phyloP scores from a whole-genome alignment of 2,329 filamentous ascomycete genomes.

The Plenodomus tracheiphilus region DNA sequence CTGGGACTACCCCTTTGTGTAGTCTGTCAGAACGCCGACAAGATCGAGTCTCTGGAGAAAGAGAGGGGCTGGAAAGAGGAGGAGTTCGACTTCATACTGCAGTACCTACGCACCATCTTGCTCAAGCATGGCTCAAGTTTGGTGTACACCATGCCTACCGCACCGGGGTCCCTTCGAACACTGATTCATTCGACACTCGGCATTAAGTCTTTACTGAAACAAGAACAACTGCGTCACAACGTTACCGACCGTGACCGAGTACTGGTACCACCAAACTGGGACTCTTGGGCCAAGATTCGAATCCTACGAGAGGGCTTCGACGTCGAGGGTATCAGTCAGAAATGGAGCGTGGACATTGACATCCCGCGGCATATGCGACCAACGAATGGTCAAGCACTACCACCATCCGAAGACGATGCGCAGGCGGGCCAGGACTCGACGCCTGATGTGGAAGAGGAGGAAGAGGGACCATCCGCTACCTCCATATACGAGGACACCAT shows the following conservation, averaged over 20 bases:
- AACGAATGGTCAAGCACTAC: conserved; percentile 22
- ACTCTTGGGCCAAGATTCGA: conserved; percentile 96
- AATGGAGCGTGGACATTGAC: conserved; percentile 84
- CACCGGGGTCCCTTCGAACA: conserved; percentile 74
- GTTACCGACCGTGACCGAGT: conserved; percentile 94
- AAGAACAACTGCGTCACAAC: conserved; percentile 60
- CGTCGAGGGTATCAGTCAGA: conserved; percentile 80
- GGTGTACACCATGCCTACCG: conserved; percentile 51
- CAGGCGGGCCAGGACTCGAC: conserved; percentile 12
- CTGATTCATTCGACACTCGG: conserved; percentile 84
- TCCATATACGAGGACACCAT: conserved; percentile 79
- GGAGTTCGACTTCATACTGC: conserved; percentile 92
- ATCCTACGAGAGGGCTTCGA: conserved; percentile 91
- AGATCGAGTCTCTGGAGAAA: conserved; percentile 87
- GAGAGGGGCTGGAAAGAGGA: conserved; percentile 94
- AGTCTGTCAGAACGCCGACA: conserved; percentile 94
- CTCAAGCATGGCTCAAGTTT: conserved; percentile 71
- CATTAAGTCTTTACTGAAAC: conserved; percentile 75
- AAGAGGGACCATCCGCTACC: conserved; percentile 62
- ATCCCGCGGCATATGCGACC: conserved; percentile 32
- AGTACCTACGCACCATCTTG: conserved; percentile 86
- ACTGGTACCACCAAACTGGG: conserved; percentile 93
- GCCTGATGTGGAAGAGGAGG: conserved; percentile 13
- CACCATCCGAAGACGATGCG: conserved; percentile 14
- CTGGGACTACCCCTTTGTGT: conserved; percentile 86